Conservation (phyloP, 2,329 filamentous ascomycete species). For the Zymoseptoria passerinii region DNA sequence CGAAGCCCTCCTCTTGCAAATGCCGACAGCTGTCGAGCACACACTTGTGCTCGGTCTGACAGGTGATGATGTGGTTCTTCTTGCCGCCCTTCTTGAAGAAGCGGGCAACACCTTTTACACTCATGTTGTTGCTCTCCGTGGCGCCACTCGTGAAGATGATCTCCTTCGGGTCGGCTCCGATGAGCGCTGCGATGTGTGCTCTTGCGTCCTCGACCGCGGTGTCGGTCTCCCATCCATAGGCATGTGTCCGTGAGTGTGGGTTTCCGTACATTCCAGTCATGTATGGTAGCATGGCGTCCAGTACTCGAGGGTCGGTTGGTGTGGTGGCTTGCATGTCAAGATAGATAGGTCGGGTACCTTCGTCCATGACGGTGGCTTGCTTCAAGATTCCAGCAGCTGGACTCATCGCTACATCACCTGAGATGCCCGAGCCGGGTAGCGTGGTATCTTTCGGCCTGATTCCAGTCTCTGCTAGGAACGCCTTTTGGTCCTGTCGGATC, state of each 20-base stretch:
- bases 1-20: constrained; percentile 92
- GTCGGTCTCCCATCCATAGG: constrained; percentile 97
- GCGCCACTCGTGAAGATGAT: constrained; percentile 98
- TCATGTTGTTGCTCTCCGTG: constrained; percentile 99
- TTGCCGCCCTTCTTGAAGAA: constrained; percentile 91
- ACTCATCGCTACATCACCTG: constrained; percentile 66
- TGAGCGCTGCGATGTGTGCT: constrained; percentile 71
- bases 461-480: constrained; percentile 57
- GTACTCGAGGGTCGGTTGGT: constrained; percentile 83
- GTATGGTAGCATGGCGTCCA: constrained; percentile 94
- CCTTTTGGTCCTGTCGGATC: constrained; percentile 78
- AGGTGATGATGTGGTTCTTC: constrained; percentile 98
- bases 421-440: constrained; percentile 50
- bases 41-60: constrained; percentile 97
- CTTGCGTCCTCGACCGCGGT: constrained; percentile 85
- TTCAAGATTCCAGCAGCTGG: constrained; percentile 66
- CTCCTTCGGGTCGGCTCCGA: constrained; percentile 92
- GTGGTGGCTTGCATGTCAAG: constrained; percentile 98
- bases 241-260: constrained; percentile 92
- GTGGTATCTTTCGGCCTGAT: constrained; percentile 47
- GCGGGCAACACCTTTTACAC: constrained; percentile 91
- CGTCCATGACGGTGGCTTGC: constrained; percentile 85
- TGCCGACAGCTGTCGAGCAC: constrained; percentile 95
- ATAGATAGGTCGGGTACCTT: constrained; percentile 89
- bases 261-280: constrained; percentile 93